Conservation (phyloP, 768 basidiomycete species). For the Podaxis sp. region DNA sequence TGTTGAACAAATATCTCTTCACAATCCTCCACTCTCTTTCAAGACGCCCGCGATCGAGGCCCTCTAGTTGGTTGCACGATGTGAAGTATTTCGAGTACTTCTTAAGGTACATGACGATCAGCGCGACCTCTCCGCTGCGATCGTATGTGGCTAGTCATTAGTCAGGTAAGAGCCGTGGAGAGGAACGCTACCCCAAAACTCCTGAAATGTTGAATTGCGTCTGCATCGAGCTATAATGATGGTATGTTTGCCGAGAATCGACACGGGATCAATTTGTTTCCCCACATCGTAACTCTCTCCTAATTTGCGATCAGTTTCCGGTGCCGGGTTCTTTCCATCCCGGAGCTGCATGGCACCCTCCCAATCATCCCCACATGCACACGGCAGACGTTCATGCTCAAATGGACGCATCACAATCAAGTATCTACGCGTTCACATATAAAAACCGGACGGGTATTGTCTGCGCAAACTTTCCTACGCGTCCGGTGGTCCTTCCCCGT, state of each 20-base stretch:
- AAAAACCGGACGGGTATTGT: neutral
- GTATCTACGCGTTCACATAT: neutral
- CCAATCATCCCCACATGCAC: neutral
- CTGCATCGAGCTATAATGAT: neutral
- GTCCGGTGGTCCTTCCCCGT: too few species aligned
- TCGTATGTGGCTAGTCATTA: neutral
- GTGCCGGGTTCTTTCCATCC: constrained; percentile 1
- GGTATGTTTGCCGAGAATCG: neutral
- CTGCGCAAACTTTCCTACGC: neutral
- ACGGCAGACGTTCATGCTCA: neutral
- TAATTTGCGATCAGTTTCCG: neutral
- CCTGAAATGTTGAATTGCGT: neutral
- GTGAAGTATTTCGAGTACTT: too few species aligned
- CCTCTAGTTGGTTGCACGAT: too few species aligned
- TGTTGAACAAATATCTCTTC: too few species aligned
- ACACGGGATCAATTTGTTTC: constrained; percentile 1
- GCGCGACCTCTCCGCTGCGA: too few species aligned
- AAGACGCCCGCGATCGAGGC: too few species aligned
- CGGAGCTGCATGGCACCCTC: neutral
- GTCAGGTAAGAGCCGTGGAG: neutral
- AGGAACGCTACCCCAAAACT: neutral
- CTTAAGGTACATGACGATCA: too few species aligned
- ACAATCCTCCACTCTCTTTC: too few species aligned
- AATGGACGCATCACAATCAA: neutral
- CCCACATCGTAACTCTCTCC: constrained; percentile 1